Conservation (phyloP, 2,329 filamentous ascomycete genomes). For the Rutstroemia sydowiana region DNA sequence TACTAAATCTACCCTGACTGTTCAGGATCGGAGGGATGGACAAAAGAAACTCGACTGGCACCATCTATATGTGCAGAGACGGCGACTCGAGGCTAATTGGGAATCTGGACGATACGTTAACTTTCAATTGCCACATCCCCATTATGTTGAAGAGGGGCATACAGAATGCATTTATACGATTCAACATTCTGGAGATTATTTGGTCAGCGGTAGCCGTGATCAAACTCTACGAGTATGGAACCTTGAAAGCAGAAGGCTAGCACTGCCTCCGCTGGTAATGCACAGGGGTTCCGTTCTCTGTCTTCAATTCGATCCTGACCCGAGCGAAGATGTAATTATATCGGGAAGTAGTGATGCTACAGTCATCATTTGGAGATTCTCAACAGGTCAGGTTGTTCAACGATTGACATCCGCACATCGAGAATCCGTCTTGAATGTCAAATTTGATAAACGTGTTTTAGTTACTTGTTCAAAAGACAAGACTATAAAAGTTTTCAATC, state of each 20-base stretch:
- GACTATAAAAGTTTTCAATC: constrained; percentile 93
- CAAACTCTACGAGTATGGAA: constrained; percentile 86
- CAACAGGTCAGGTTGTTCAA: constrained; percentile 76
- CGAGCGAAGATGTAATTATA: constrained; percentile 84
- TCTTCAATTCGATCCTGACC: constrained; percentile 85
- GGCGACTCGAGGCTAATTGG: constrained; percentile 86
- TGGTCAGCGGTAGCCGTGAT: constrained; percentile 92
- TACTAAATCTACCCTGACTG: constrained; percentile 29
- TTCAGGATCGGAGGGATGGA: constrained; percentile 44
- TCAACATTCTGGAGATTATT: constrained; percentile 75
- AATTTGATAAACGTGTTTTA: constrained; percentile 84
- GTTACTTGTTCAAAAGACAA: constrained; percentile 98
- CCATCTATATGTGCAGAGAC: constrained; percentile 82
- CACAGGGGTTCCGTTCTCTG: constrained; percentile 87
- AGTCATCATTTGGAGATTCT: constrained; percentile 89
- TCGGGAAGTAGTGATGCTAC: constrained; percentile 90
- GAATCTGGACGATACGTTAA: constrained; percentile 71
- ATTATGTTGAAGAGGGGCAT: constrained; percentile 74
- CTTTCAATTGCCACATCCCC: constrained; percentile 84
- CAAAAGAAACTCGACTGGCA: constrained; percentile 77
- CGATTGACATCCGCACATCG: constrained; percentile 69
- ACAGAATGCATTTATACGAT: constrained; percentile 91
- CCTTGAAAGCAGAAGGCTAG: constrained; percentile 65
- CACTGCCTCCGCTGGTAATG: constrained; percentile 63
- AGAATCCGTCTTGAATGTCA: constrained; percentile 88